phyloP scores from a whole-genome alignment of 176 grass and related monocot genomes.

The Avena eriantha region DNA sequence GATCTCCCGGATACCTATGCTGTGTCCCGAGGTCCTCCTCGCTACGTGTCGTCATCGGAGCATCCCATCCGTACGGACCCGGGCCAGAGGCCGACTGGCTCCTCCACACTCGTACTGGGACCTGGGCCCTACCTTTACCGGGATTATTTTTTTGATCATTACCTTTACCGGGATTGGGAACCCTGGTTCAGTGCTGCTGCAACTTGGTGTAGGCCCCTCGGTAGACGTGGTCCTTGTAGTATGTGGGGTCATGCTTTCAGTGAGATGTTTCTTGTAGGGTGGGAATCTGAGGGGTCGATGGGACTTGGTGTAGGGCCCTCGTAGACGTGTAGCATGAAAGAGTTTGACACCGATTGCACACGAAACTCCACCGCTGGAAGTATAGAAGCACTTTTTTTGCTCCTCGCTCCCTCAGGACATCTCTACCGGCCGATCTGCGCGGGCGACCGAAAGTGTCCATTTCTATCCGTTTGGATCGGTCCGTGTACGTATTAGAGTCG shows the following conservation, averaged over 20 bases:
- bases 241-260: background rate
- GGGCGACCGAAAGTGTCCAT: too few relatives aligned
- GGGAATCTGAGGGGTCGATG: background rate
- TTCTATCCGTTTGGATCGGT: too few relatives aligned
- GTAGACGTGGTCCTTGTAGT: background rate
- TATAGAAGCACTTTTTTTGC: too few relatives aligned
- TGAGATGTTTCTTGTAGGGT: fast-evolving
- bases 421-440: too few relatives aligned
- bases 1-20: background rate
- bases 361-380: too few relatives aligned
- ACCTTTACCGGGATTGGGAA: conserved; percentile 25
- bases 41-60: conserved; percentile 25
- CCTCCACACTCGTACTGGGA: conserved; percentile 30
- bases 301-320: too few relatives aligned
- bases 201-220: background rate
- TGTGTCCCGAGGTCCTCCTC: background rate
- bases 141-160: too few relatives aligned
- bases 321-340: too few relatives aligned
- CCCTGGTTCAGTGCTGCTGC: background rate
- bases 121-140: conserved; percentile 9
- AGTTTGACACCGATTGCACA: too few relatives aligned
- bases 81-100: conserved; percentile 1
- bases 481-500: too few relatives aligned
- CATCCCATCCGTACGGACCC: conserved; percentile 13
- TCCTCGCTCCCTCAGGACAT: too few relatives aligned